Evolutionary conservation across 148 eudicot genomes (phyloP).

Genomic region (Amaranthus cruentus): DNA sequence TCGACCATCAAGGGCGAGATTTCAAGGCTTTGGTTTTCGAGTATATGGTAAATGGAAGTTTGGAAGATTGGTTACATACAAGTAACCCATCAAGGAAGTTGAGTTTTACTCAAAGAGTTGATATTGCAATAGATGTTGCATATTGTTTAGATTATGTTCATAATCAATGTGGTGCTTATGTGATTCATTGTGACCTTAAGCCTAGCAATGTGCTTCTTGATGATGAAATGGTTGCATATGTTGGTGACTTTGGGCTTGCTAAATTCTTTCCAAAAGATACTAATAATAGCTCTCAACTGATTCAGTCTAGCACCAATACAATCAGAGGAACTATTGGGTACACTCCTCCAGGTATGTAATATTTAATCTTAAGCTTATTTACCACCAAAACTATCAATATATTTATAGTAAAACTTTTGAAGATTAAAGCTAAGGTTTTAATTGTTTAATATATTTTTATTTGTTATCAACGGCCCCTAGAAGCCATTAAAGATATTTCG

Average conservation of each 20-base stretch:
- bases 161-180: not conserved
- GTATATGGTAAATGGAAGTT: slow-evolving; percentile 18
- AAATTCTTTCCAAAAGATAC: slow-evolving; percentile 8
- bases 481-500: too few species aligned
- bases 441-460: too few species aligned
- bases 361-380: not conserved
- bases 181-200: slow-evolving; percentile 34
- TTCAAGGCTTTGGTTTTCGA: slow-evolving; percentile 14
- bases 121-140: slow-evolving; percentile 27
- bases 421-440: too few species aligned
- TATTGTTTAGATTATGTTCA: slow-evolving; percentile 36
- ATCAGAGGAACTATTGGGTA: slow-evolving; percentile 26
- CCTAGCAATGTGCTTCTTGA: slow-evolving; percentile 31
- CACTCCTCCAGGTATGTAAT: slow-evolving; percentile 21
- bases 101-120: slow-evolving; percentile 6
- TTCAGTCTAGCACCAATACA: slow-evolving; percentile 3
- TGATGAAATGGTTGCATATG: slow-evolving; percentile 28
- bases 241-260: slow-evolving; percentile 39
- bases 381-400: too few species aligned
- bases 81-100: not conserved
- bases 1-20: slow-evolving; percentile 14
- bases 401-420: too few species aligned
- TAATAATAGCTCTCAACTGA: too few species aligned
- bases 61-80: slow-evolving; percentile 13
- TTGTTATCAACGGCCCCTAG: too few species aligned